phyloP scores from a whole-genome alignment of 805 yeast species.

The Maudiozyma turicensis region DNA sequence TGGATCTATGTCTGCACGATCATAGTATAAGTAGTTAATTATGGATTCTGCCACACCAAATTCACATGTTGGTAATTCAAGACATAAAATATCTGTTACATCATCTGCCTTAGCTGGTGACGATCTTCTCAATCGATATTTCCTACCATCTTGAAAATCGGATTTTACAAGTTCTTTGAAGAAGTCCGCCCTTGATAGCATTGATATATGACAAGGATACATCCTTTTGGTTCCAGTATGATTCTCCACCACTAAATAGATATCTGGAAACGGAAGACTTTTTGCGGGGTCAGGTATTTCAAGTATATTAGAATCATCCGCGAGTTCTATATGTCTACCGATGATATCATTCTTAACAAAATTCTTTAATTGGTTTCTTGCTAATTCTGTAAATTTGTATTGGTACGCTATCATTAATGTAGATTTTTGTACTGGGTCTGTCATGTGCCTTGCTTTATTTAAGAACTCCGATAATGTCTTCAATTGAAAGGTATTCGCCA shows the following conservation, averaged over 20 bases:
- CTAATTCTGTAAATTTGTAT: conserved; percentile 22
- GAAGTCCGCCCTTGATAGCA: conserved; percentile 52
- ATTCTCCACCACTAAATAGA: conserved; percentile 32
- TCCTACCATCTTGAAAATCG: neutral
- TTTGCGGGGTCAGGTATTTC: neutral
- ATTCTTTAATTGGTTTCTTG: conserved; percentile 17
- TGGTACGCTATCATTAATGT: conserved; percentile 28
- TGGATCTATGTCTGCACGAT: conserved; percentile 43
- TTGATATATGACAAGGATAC: conserved; percentile 58
- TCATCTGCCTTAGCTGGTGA: neutral
- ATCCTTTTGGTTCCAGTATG: conserved; percentile 24
- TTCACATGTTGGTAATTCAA: conserved; percentile 18
- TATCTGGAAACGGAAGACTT: conserved; percentile 35
- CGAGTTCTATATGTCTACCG: conserved; percentile 3
- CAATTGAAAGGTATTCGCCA: conserved; percentile 31
- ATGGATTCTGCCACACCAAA: conserved; percentile 40
- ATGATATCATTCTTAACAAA: conserved; percentile 21
- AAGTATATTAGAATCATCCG: neutral
- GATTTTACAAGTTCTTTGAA: conserved; percentile 43
- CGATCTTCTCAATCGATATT: conserved; percentile 1
- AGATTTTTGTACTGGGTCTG: conserved; percentile 26
- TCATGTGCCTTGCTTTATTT: conserved; percentile 21
- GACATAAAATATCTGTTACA: conserved; percentile 9
- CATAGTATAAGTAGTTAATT: conserved; percentile 50
- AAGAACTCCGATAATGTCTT: conserved; percentile 31